phyloP scores from a whole-genome alignment of 345 rosid species.

The Trapa bicornis region DNA sequence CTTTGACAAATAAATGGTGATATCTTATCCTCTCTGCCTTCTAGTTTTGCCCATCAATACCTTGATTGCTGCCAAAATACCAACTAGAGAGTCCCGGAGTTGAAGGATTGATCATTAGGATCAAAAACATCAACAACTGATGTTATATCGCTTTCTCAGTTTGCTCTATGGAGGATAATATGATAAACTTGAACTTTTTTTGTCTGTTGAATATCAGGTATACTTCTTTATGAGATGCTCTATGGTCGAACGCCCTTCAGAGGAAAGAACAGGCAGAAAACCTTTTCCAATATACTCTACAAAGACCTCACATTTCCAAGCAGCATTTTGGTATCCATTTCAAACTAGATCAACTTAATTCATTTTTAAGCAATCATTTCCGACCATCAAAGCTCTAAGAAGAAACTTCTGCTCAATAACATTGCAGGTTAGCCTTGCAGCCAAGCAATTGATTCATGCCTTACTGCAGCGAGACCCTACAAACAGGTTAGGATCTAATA shows the following conservation, averaged over 20 bases:
- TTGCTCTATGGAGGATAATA: no score
- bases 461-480: conserved; percentile 63
- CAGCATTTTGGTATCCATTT: conserved; percentile 57
- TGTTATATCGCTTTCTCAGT: no score
- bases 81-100: no score
- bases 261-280: conserved; percentile 94
- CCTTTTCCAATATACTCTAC: conserved; percentile 81
- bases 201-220: conserved; percentile 31
- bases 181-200: no score
- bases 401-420: conserved; percentile 3
- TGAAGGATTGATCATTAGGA: no score
- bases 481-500: conserved; percentile 59
- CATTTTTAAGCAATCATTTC: neutral
- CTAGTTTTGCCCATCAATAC: no score
- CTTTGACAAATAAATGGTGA: neutral
- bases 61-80: no score
- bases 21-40: no score
- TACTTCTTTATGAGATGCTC: conserved; percentile 87
- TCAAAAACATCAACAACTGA: no score
- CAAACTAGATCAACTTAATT: neutral
- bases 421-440: conserved; percentile 76
- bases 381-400: neutral
- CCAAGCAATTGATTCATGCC: conserved; percentile 63
- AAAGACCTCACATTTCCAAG: conserved; percentile 95
- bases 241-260: conserved; percentile 97